Conservation (phyloP, 192 early-diverging fungal species). For the Podila verticillata region DNA sequence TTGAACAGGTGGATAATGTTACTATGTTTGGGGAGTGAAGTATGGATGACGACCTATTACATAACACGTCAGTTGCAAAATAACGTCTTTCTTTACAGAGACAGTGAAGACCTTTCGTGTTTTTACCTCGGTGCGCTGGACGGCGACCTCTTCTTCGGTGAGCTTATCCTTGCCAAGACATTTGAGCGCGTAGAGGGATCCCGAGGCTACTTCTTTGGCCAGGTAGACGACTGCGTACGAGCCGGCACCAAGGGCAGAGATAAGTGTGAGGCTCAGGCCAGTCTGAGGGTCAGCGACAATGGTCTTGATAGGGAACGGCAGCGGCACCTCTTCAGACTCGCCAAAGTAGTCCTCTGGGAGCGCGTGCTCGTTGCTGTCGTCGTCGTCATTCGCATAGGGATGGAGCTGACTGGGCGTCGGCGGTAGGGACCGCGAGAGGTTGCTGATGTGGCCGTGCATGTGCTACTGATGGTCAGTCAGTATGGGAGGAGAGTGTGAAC, state of each 20-base stretch:
- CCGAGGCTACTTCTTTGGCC: conserved; percentile 65
- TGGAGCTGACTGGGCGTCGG: conserved; percentile 51
- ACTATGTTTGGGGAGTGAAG: conserved; percentile 65
- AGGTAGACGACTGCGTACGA: conserved; percentile 83
- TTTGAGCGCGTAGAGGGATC: conserved; percentile 73
- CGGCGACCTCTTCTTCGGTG: conserved; percentile 66
- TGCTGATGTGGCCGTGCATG: conserved; percentile 33
- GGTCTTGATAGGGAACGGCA: conserved; percentile 54
- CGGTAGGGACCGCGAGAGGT: conserved; percentile 39
- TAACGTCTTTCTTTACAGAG: background rate
- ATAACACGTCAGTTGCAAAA: background rate
- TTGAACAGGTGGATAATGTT: conserved; percentile 72
- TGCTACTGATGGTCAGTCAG: background rate
- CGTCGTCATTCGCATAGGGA: conserved; percentile 2
- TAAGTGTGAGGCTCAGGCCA: conserved; percentile 44
- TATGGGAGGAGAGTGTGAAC: background rate
- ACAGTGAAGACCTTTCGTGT: background rate
- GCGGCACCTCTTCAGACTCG: conserved; percentile 43
- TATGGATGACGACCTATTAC: conserved; percentile 60
- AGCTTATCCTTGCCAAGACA: conserved; percentile 76
- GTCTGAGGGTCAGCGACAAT: conserved; percentile 52
- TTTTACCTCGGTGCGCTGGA: conserved; percentile 75
- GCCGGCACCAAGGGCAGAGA: conserved; percentile 72
- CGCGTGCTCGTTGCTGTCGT: conserved; percentile 15
- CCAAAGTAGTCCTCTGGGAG: conserved; percentile 48